Evolutionary conservation across 139 green algal species (phyloP).

Genomic region (Desmodesmus armatus): DNA sequence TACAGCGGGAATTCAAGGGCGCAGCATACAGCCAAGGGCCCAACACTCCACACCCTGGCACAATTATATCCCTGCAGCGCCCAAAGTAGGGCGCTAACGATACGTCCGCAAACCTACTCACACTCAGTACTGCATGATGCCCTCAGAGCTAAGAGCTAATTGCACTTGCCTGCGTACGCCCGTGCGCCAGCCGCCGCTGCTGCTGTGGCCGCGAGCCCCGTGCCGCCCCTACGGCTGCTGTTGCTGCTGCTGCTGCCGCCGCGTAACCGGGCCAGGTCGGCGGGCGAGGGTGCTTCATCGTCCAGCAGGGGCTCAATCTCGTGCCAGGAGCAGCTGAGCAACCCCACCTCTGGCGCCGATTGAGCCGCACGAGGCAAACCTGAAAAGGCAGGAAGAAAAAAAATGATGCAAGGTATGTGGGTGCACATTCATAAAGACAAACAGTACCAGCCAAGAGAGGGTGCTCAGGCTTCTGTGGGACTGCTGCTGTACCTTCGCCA

Average conservation of each 20-base stretch:
- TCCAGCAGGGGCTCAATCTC: slow-evolving; percentile 23
- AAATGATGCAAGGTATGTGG: background rate
- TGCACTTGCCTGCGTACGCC: too few species aligned
- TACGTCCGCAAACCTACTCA: too few species aligned
- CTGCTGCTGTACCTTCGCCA: background rate
- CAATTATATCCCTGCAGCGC: too few species aligned
- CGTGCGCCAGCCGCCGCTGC: too few species aligned
- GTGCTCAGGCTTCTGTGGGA: background rate
- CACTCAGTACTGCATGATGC: too few species aligned
- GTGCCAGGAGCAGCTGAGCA: slow-evolving; percentile 30
- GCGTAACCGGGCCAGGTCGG: background rate
- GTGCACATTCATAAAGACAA: background rate
- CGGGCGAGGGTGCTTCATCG: background rate
- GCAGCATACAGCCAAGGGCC: too few species aligned
- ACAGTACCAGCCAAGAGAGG: background rate
- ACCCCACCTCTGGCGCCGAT: background rate
- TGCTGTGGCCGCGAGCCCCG: background rate
- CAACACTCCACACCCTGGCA: too few species aligned
- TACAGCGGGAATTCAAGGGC: too few species aligned
- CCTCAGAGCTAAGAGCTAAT: too few species aligned
- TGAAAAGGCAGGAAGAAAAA: background rate
- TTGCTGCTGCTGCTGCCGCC: background rate
- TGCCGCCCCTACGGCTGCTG: background rate
- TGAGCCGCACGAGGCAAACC: background rate
- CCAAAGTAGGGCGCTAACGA: too few species aligned